Evolutionary conservation across 2,329 filamentous ascomycete species (phyloP), one percentile per base, ranked within the genome.

Genomic region (Ceratocystis alfenasii): DNA sequence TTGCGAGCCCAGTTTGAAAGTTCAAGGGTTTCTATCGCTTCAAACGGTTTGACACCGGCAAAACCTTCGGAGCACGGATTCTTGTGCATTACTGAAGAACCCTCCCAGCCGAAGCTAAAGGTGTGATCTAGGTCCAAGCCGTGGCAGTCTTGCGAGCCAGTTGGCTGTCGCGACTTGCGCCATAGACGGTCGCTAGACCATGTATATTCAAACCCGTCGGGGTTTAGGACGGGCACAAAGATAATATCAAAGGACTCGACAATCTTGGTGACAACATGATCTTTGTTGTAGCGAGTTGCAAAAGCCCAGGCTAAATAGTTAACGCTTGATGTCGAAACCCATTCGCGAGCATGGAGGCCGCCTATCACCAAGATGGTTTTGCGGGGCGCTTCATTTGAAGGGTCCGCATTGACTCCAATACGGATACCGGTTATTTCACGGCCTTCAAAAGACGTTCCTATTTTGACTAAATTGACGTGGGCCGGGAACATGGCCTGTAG

Each of bases 61-160:
- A 91, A 97, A 72, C 86, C 90, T 73, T 96, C 92, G 0, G 89
- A 94, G 76, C 93, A 99, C 1, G 93, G 91, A 72, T 95, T 95
- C 22, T 71, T 83, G 65, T 83, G 82, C 12, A 82, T 81, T 5
- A 80, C 77, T 15, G 83, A 80, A 5, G 63, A 55, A 48, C 82
- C 84, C 70, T 93, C 86, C 91, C 93, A 97, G 71, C 88, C 83
- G 74, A 87, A 96, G 1, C 86, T 84, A 76, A 93, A 97, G 15
- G 87, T 83, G 69, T 90, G 89, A 72, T 97, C 93, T 17, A 99
- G 81, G 73, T 99, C 94, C 62, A 96, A 80, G 7, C 94, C 94
- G 5, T 82, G 86, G 74, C 94, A 99, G 75, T 93, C 93, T 17
- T 85, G 83, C 67, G 95, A 81, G 67, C 81, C 86, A 0, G 92